Base-by-base conservation (phyloP, 768 basidiomycete genomes). In the Podaxis sp. region DNA sequence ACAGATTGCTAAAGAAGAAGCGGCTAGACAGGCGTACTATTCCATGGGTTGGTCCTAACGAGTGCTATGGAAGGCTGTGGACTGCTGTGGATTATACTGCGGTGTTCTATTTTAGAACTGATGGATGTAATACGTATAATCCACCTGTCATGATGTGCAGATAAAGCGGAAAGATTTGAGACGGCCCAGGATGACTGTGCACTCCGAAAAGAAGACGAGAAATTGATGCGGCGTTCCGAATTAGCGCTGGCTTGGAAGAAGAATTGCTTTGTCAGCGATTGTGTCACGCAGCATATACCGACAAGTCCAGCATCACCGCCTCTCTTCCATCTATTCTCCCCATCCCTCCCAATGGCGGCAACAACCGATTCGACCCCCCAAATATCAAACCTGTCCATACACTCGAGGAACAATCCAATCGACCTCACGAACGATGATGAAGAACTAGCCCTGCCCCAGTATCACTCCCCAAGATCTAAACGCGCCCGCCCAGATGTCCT, bases 1-100 rank as follows among this genome's bases (percentile, higher is more conserved):
- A 72, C 90, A 92, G 69, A 74, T 84, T 1, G 90, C 90, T 6
- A 92, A 91, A 72, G 90, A 92, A 68, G 87, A 88, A 61, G 90
- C 90, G 0, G 90, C 90, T 17, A 80, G 83, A 62, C 77, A 85
- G 67, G 90, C 90, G 8, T 90, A 84, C 74, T 83, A 85, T 68
- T 81, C 83, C 8, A 87, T 92, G 88, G 90, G 90, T 38, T 92
- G 90, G 90, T 84, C 85, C 42, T 79, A 68, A 63, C 19, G 49
- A 26, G n/a, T 24, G 2, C 42, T 51, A 65, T 46, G 48, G 28
- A 46, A 28, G 57, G 24, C 26, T 7, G 11, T 24, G 39, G 54
- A 40, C 4, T 39, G 22, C 39, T 4, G 22, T 40, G 39, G n/a
- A 24, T 39, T 24, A 24, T 22, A 15, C 22, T 56, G 38, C 24